Evolutionary conservation across 2,329 filamentous ascomycete genomes (phyloP).

Genomic region (Dactylellina leptospora): DNA sequence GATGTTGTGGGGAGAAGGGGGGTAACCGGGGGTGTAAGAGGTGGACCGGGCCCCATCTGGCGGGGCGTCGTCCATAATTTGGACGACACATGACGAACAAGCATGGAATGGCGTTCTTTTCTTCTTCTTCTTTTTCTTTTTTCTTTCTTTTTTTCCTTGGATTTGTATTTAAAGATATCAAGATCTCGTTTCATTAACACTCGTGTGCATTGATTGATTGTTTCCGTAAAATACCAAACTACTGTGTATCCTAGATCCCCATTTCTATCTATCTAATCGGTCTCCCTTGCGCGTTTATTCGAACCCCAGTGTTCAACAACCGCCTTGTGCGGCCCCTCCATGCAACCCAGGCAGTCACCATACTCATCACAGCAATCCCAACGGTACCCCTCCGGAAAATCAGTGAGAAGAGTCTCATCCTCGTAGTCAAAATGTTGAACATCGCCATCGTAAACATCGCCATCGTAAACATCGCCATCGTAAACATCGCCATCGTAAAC

Average conservation of each 20-base stretch:
- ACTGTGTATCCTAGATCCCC: not conserved
- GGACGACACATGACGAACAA: no score
- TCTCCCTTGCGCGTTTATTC: not conserved
- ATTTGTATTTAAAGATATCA: no score
- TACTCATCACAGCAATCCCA: constrained; percentile 22
- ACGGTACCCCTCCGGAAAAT: constrained; percentile 14
- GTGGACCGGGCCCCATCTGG: no score
- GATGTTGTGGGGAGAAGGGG: not conserved
- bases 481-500: not conserved
- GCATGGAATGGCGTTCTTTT: no score
- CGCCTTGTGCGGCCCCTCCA: constrained; percentile 4
- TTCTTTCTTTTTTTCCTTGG: no score
- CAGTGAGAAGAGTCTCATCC: not conserved
- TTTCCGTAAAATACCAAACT: not conserved
- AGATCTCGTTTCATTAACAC: no score
- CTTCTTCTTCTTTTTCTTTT: no score
- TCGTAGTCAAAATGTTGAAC: no score
- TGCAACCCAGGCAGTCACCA: constrained; percentile 10
- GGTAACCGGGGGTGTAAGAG: not conserved
- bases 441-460: not conserved
- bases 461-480: not conserved
- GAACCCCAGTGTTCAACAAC: not conserved
- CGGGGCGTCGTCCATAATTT: no score
- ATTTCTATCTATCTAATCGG: not conserved
- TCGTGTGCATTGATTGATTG: not conserved